Evolutionary conservation across 257 asterid genomes (phyloP).

Genomic region (Pogostemon cablin): DNA sequence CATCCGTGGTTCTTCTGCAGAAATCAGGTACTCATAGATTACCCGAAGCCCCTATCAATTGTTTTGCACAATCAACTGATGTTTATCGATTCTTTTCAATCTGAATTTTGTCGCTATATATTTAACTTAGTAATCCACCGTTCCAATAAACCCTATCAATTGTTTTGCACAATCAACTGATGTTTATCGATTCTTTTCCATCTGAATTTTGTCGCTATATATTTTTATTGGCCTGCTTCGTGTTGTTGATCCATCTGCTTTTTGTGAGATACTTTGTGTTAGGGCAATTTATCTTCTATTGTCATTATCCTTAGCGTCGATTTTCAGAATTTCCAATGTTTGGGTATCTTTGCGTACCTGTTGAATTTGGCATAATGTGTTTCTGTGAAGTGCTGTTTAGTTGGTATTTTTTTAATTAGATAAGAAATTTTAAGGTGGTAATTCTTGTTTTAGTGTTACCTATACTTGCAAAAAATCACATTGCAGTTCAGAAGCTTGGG

Average conservation of each 20-base stretch:
- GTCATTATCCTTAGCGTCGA: too few relatives aligned
- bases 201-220: neutral
- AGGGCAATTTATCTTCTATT: too few relatives aligned
- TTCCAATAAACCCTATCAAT: neutral
- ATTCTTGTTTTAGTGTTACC: neutral
- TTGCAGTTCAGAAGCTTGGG: neutral
- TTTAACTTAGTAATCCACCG: neutral
- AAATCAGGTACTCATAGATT: too few relatives aligned
- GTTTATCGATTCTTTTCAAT: neutral
- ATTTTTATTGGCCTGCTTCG: neutral
- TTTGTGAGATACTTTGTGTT: too few relatives aligned
- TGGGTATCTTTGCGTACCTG: neutral
- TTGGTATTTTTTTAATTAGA: neutral
- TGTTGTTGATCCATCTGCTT: neutral
- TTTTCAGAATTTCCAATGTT: neutral
- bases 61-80: neutral
- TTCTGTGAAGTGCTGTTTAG: neutral
- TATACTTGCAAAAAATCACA: slow-evolving; percentile 13
- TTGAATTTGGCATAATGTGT: slow-evolving; percentile 1
- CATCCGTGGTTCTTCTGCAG: too few relatives aligned
- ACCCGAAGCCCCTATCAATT: neutral
- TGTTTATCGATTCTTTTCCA: neutral
- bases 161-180: neutral
- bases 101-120: neutral
- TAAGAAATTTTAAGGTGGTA: neutral